Base-by-base conservation (phyloP, 2,329 filamentous ascomycete genomes). In the Pseudogymnoascus sp. region DNA sequence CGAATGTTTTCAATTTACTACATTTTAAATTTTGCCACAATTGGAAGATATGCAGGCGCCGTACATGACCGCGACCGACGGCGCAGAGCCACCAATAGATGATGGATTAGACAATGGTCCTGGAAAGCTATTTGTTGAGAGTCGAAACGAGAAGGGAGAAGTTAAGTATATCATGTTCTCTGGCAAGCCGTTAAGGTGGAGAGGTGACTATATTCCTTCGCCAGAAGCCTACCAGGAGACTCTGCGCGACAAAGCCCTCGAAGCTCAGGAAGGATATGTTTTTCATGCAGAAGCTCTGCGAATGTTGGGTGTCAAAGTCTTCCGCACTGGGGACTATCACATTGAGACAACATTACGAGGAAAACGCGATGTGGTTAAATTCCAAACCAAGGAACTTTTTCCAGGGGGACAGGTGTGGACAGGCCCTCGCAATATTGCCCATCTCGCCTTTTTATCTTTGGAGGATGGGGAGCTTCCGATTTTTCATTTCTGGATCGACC, bases 241-340 rank as follows among this genome's bases (percentile, higher is more conserved):
- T 31, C 58, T 41, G 3, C 16, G 23, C 21, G 18, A 25, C 14
- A 25, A 40, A 21, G 58, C 58, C 58, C 31, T 40, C 14, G n/a
- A 35, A 33, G 49, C 28, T 12, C 28, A 55, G 28, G 16, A 55
- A 33, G 49, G 49, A 55, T 35, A 55, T 16, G 49, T 55, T 33
- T 60, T 60, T 23, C 58, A 60, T 60, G 58, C 49, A 7, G 28
- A 55, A 33, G 25, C 49, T 25, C 35, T 60, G 25, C 58, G 21
- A 12, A 60, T 14, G n/a, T 23, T 60, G 21, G 58, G 58, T 2
- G 2, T 60, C 11, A 60, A 11, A 60, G 58, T 60, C 33, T 60
- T 60, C 58, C 35, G 33, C 35, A 60, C 58, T 16, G 58, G 58
- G 25, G 58, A 38, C 21, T 60, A 60, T 31, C 35, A 60, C 21